phyloP scores from a whole-genome alignment of 2,329 filamentous ascomycete genomes.

The Penicillium sp. region DNA sequence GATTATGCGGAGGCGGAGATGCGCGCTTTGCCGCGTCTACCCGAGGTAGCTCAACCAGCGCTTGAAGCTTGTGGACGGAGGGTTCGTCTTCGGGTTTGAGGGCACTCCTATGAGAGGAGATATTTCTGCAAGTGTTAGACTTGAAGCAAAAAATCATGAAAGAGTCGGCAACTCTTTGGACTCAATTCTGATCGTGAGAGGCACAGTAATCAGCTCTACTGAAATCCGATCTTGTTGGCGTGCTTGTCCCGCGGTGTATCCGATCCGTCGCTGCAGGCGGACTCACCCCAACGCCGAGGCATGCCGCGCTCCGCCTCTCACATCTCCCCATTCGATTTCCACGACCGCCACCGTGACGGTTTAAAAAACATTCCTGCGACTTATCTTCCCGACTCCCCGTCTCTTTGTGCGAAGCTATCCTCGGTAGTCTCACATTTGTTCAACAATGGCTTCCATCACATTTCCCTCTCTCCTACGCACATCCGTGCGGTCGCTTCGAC shows the following conservation, averaged over 20 bases:
- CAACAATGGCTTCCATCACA: constrained; percentile 28
- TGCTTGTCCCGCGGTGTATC: too few species aligned
- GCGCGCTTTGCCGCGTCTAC: constrained; percentile 45
- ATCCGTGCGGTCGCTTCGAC: constrained; percentile 26
- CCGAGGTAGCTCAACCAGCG: constrained; percentile 26
- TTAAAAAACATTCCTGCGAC: too few species aligned
- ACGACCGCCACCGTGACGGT: background rate
- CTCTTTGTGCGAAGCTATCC: background rate
- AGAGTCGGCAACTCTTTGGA: too few species aligned
- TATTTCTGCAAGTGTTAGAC: too few species aligned
- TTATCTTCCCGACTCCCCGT: background rate
- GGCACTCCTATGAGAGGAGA: background rate
- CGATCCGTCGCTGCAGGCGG: background rate
- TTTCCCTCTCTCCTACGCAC: constrained; percentile 32
- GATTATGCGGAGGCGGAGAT: constrained; percentile 30
- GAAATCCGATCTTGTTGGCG: too few species aligned
- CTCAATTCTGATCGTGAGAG: too few species aligned
- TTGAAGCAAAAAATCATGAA: too few species aligned
- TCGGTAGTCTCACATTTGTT: background rate
- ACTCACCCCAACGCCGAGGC: constrained; percentile 16
- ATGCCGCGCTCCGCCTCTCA: constrained; percentile 12
- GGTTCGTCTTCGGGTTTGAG: background rate
- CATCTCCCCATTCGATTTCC: constrained; percentile 4
- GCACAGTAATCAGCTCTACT: too few species aligned
- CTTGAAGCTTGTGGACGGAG: background rate